These are phyloP conservation scores for Penicillium sp. DNA, from an alignment of 2,329 filamentous ascomycete genomes.

Conservation along the genomic window DNA sequence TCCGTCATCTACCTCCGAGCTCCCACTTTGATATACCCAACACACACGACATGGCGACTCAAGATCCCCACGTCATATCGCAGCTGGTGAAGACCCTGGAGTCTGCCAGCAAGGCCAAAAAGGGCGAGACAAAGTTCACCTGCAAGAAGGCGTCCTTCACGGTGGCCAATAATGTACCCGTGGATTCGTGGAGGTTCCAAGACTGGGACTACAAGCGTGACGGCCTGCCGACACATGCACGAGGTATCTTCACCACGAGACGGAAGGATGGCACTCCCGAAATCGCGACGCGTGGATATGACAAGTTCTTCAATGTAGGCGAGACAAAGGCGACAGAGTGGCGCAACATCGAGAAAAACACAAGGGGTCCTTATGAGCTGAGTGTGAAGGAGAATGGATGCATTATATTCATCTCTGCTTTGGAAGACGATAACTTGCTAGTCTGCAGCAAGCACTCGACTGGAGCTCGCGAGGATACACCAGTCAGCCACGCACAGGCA, in stretches of 20 bases:
- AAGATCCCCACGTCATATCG: conserved; percentile 66
- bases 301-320: conserved; percentile 96
- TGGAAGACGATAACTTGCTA: conserved; percentile 83
- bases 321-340: conserved; percentile 82
- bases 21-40: not conserved
- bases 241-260: conserved; percentile 86
- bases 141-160: conserved; percentile 78
- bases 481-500: conserved; percentile 76
- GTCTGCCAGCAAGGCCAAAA: conserved; percentile 46
- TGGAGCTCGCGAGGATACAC: conserved; percentile 67
- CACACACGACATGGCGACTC: conserved; percentile 35
- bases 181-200: conserved; percentile 89
- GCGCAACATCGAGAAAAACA: conserved; percentile 71
- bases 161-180: conserved; percentile 62
- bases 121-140: conserved; percentile 56
- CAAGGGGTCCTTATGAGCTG: conserved; percentile 85
- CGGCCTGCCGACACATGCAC: conserved; percentile 84
- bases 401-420: conserved; percentile 92
- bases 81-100: conserved; percentile 65
- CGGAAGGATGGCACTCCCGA: conserved; percentile 64
- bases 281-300: conserved; percentile 86
- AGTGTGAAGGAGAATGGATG: conserved; percentile 99
- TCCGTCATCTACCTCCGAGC: conserved; percentile 2
- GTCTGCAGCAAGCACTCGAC: conserved; percentile 99
- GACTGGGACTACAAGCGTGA: conserved; percentile 94